Evolutionary conservation across 2,329 filamentous ascomycete species (phyloP), one percentile per base, ranked within the genome.

Genomic region (Ascochyta lentis): DNA sequence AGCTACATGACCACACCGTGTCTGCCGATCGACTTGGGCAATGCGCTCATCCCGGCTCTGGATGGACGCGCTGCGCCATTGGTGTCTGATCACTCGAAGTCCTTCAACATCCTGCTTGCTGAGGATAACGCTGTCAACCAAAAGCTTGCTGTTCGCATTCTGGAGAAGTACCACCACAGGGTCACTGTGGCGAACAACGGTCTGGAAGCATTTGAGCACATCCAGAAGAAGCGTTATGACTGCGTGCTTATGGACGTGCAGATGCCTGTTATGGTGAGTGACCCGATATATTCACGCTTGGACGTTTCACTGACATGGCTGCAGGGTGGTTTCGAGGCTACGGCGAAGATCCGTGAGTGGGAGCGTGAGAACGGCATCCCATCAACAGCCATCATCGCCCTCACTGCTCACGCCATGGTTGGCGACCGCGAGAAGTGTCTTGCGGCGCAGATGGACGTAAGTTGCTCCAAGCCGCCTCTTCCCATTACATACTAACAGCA

Each of bases 41-140:
- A 98, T 70, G 94, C 93, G 64, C 93, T 99, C 85, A 90, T 98
- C 16, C 95, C 95, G 6, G 95, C 95, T 3, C 82, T 99, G 23
- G 95, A 98, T 78, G 96, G 96, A 67, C 85, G 94, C 49, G 93
- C 94, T 6, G 95, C 93, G 12, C 94, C 94, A 1, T 91, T 92
- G 12, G 87, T 96, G 47, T 92, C 93, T 2, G 94, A 98, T 72
- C 95, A 96, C 74, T 96, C 92, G 12, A 92, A 92, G 72, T 96
- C 93, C 0, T 96, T 98, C 76, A 92, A 96, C 75, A 96, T 99
- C 67, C 81, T 99, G 34, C 83, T 98, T 56, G 95, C 94, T 10
- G 95, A 99, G 77, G 95, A 99, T 79, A 99, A 99, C 73, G 89
- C 92, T 15, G 94, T 99, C 72, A 99, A 99, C 75, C 95, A 99